phyloP scores from a whole-genome alignment of 2,329 filamentous ascomycete genomes.

The Knufia fluminis region DNA sequence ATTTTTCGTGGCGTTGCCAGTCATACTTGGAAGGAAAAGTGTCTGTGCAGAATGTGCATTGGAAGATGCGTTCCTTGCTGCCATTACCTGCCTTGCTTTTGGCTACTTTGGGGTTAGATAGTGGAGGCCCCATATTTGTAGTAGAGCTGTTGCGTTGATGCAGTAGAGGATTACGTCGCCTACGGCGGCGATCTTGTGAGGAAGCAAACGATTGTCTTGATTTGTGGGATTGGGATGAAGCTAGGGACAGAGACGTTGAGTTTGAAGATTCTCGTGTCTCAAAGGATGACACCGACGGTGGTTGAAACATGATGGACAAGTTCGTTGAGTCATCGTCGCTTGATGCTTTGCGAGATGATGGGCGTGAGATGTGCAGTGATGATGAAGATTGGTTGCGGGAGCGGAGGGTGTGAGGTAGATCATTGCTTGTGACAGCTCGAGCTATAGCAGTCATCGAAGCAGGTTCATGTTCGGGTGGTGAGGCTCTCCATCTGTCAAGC shows the following conservation, averaged over 20 bases:
- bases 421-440: constrained; percentile 44
- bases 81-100: constrained; percentile 34
- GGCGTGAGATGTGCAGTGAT: constrained; percentile 27
- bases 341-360: constrained; percentile 29
- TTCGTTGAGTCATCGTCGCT: constrained; percentile 41
- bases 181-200: constrained; percentile 49
- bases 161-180: constrained; percentile 40
- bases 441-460: constrained; percentile 56
- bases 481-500: constrained; percentile 60
- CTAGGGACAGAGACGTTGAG: constrained; percentile 43
- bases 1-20: constrained; percentile 52
- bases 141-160: constrained; percentile 4
- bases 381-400: constrained; percentile 16
- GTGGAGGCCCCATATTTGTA: background rate
- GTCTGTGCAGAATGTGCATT: constrained; percentile 51
- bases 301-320: constrained; percentile 43
- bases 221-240: constrained; percentile 48
- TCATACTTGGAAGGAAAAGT: constrained; percentile 50
- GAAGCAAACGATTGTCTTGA: constrained; percentile 50
- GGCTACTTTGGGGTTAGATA: constrained; percentile 29
- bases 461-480: constrained; percentile 60
- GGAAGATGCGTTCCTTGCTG: constrained; percentile 40
- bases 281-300: constrained; percentile 46
- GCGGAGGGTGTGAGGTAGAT: constrained; percentile 23
- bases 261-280: constrained; percentile 48